Evolutionary conservation across 306 rosid genomes (phyloP).

Genomic region (Medicago lupulina): DNA sequence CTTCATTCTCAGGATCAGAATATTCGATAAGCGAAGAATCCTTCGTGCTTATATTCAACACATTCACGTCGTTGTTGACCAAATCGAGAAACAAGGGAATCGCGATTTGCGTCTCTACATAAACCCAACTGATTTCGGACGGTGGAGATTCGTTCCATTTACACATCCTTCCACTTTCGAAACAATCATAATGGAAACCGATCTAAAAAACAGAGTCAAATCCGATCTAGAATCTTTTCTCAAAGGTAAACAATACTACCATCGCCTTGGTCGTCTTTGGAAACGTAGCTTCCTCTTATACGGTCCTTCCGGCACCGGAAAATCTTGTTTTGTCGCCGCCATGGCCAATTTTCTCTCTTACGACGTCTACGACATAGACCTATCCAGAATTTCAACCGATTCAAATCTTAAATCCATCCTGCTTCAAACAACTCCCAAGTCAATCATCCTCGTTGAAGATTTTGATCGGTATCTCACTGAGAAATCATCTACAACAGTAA

Average conservation of each 20-base stretch:
- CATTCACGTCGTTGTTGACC: constrained; percentile 74
- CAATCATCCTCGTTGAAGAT: constrained; percentile 73
- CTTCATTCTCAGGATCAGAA: constrained; percentile 63
- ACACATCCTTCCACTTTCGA: constrained; percentile 83
- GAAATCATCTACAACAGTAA: constrained; percentile 57
- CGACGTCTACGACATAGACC: constrained; percentile 75
- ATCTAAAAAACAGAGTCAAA: constrained; percentile 67
- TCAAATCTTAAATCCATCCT: constrained; percentile 64
- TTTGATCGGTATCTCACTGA: constrained; percentile 66
- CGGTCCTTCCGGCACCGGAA: constrained; percentile 93
- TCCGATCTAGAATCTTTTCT: constrained; percentile 83
- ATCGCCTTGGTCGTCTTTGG: constrained; percentile 81
- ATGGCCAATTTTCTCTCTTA: constrained; percentile 82
- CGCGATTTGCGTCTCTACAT: constrained; percentile 62
- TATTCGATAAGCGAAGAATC: constrained; percentile 69
- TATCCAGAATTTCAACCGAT: constrained; percentile 55
- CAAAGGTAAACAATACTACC: constrained; percentile 71
- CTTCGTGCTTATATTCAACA: constrained; percentile 80
- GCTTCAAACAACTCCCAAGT: constrained; percentile 66
- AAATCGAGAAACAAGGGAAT: constrained; percentile 54
- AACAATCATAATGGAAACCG: constrained; percentile 75
- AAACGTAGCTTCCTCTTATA: constrained; percentile 80
- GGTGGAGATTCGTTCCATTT: constrained; percentile 74
- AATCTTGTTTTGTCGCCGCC: constrained; percentile 89
- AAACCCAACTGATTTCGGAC: constrained; percentile 41